Percentiles rank a stretch among this genome's conserved stretches.
These are phyloP conservation scores for Knufia fluminis DNA, from an alignment of 2,329 filamentous ascomycete genomes.

Conservation along the genomic window DNA sequence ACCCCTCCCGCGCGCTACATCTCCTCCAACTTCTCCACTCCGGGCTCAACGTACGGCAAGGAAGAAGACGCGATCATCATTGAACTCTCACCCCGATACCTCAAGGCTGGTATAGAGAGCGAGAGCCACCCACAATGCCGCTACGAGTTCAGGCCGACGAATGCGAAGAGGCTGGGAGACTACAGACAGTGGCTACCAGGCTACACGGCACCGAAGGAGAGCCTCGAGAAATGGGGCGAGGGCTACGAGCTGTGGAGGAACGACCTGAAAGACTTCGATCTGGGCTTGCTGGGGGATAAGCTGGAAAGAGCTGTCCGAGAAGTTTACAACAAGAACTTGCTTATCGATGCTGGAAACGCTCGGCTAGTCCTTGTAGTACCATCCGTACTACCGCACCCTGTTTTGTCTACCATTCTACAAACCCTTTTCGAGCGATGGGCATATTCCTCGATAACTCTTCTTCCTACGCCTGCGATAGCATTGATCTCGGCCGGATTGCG, in stretches of 20 bases:
- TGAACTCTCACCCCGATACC: slow-evolving; percentile 68
- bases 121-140: slow-evolving; percentile 65
- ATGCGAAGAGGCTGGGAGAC: slow-evolving; percentile 70
- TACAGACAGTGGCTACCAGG: slow-evolving; percentile 60
- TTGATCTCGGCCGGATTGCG: slow-evolving; percentile 72
- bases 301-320: slow-evolving; percentile 74
- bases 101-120: slow-evolving; percentile 79
- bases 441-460: slow-evolving; percentile 67
- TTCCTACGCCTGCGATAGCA: slow-evolving; percentile 66
- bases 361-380: slow-evolving; percentile 68
- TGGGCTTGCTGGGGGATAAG: slow-evolving; percentile 76
- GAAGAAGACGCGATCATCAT: slow-evolving; percentile 81
- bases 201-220: slow-evolving; percentile 39
- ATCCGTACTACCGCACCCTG: slow-evolving; percentile 63
- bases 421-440: slow-evolving; percentile 75
- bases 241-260: slow-evolving; percentile 64
- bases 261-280: slow-evolving; percentile 62
- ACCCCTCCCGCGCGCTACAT: slow-evolving; percentile 51
- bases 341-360: slow-evolving; percentile 55
- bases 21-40: slow-evolving; percentile 49
- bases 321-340: slow-evolving; percentile 66
- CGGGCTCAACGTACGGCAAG: slow-evolving; percentile 48
- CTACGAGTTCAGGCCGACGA: slow-evolving; percentile 63
- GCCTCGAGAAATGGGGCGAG: slow-evolving; percentile 35
- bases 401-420: slow-evolving; percentile 66